Base-by-base conservation (phyloP, 2,329 filamentous ascomycete species). In the Xylariaceae sp. region DNA sequence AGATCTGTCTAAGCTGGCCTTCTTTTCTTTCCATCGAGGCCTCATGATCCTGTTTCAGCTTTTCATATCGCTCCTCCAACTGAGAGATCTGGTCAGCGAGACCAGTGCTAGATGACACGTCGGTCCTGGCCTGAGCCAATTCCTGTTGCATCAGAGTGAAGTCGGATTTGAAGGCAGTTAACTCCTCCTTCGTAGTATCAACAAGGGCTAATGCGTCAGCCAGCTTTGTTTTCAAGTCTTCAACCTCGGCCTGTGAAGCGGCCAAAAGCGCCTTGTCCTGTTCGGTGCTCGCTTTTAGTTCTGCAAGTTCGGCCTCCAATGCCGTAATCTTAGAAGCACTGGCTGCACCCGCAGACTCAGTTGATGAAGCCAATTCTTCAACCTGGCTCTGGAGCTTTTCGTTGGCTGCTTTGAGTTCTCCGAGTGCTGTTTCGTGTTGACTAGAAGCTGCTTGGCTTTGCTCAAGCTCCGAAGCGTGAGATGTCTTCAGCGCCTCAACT, bases 1-100 rank as follows among this genome's bases (percentile, higher is more conserved):
- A 82, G 49, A 86, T 67, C 54, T 76, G 77, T 65, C 80, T 74
- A 58, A 87, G 73, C 63, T 82, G 80, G 58, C 79, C 75, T 54
- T 81, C 75, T 62, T 86, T 80, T 65, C 77, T 78, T 40, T 73
- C 71, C 22, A 66, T 63, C 0, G 70, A 65, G 2, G 66, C 58
- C n/a, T 69, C 66, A 52, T 73, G 71, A 34, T 79, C 76, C 45
- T 73, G 66, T 66, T 82, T 77, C 54, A 84, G 67, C 62, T 76
- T 76, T 13, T 75, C 69, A 19, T 80, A 59, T 40, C 60, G 62
- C 13, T 68, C 65, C 41, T 67, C 61, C 48, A 61, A 52, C 28
- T 63, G 60, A 22, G 60, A 60, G 12, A 67, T 59, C 46, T 66
- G 59, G 18, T 48, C 58, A 40, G 59, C 42, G 7, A 67, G 56